A percentile compares a stretch with the other conserved stretches of the same genome.
Evolutionary conservation across 2,329 filamentous ascomycete genomes (phyloP).

Genomic region (Hypoxylon sp.): DNA sequence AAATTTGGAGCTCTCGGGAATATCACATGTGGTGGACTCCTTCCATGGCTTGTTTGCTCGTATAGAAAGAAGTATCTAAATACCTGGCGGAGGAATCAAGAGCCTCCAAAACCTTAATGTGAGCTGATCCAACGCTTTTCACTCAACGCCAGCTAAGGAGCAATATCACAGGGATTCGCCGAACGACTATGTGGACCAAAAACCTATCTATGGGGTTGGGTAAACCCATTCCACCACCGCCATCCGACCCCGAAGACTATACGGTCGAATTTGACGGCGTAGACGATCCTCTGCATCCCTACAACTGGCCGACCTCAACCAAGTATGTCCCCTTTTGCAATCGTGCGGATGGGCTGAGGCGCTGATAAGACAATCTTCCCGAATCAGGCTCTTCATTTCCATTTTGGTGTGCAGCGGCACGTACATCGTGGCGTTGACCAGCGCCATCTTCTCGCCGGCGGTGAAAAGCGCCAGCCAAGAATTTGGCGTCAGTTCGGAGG

Average conservation of each 20-base stretch:
- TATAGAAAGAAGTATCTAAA: not conserved
- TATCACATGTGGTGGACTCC: not conserved
- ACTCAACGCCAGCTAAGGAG: not conserved
- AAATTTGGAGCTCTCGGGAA: not conserved
- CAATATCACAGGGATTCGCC: not conserved
- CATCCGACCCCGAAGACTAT: constrained; percentile 1
- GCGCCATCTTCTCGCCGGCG: not conserved
- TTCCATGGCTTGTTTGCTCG: not conserved
- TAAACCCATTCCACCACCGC: not conserved
- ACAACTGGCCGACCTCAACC: constrained; percentile 5
- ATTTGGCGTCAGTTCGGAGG: constrained; percentile 5
- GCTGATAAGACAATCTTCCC: not conserved
- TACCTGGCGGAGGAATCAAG: not conserved
- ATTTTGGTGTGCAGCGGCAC: constrained; percentile 1
- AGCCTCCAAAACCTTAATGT: not conserved
- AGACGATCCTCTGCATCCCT: not conserved
- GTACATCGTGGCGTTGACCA: not conserved
- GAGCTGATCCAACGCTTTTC: not conserved
- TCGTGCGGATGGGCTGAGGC: too few species aligned
- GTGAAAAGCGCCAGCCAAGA: not conserved
- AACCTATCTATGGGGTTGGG: constrained; percentile 4
- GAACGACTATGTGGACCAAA: not conserved
- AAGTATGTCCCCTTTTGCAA: not conserved
- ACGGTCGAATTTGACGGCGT: constrained; percentile 3
- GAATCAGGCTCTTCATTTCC: constrained; percentile 4